Evolutionary conservation across 2,329 filamentous ascomycete genomes (phyloP).

Genomic region (Ambrosiella xylebori): DNA sequence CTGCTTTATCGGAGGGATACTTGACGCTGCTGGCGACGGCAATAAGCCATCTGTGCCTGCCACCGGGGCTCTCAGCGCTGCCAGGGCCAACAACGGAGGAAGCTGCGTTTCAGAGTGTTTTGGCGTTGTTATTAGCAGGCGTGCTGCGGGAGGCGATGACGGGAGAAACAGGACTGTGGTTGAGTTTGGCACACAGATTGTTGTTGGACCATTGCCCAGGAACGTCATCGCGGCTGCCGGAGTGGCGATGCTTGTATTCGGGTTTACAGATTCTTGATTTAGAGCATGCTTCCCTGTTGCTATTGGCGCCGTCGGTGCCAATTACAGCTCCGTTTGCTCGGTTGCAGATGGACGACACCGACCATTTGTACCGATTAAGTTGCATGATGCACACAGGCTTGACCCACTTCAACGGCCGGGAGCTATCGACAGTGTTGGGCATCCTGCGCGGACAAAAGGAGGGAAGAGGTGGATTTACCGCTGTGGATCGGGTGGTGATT

Average conservation of each 20-base stretch:
- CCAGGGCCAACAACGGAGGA: slow-evolving; percentile 17
- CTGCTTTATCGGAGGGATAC: slow-evolving; percentile 22
- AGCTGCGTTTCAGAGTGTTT: slow-evolving; percentile 26
- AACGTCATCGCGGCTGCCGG: slow-evolving; percentile 16
- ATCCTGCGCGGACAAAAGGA: slow-evolving; percentile 24
- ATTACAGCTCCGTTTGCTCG: slow-evolving; percentile 22
- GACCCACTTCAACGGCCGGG: slow-evolving; percentile 25
- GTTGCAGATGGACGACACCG: slow-evolving; percentile 22
- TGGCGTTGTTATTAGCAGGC: slow-evolving; percentile 25
- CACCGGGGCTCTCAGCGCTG: slow-evolving; percentile 17
- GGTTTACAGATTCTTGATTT: slow-evolving; percentile 26
- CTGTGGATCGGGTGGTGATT: slow-evolving; percentile 25
- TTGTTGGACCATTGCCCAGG: slow-evolving; percentile 24
- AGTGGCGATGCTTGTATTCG: slow-evolving; percentile 26
- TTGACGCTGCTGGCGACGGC: slow-evolving; percentile 23
- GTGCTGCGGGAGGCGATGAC: slow-evolving; percentile 26
- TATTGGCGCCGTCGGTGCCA: slow-evolving; percentile 25
- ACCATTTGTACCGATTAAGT: slow-evolving; percentile 25
- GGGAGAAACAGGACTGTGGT: slow-evolving; percentile 26
- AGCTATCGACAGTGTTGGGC: slow-evolving; percentile 27
- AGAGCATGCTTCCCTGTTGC: slow-evolving; percentile 26
- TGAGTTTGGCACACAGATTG: slow-evolving; percentile 25
- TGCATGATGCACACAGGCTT: slow-evolving; percentile 29
- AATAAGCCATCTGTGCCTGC: slow-evolving; percentile 25
- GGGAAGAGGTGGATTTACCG: slow-evolving; percentile 26